These are phyloP conservation scores for Candida manassasensis DNA, from an alignment of 805 yeast species.

Conservation along the genomic window DNA sequence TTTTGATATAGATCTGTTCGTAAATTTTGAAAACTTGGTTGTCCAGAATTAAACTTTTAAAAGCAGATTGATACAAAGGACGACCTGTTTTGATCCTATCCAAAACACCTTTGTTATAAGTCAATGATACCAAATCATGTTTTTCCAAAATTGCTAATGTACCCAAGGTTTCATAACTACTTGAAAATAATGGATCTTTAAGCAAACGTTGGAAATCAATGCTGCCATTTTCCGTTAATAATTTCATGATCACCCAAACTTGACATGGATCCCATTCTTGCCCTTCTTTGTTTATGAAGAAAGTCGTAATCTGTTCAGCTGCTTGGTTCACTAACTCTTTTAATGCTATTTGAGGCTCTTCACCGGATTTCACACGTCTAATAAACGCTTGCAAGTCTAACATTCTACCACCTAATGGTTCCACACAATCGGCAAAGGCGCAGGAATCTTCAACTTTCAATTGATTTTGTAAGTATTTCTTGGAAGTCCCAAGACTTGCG, in stretches of 20 bases:
- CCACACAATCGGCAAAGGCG: constrained; percentile 52
- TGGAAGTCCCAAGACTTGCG: constrained; percentile 70
- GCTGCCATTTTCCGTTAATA: constrained; percentile 46
- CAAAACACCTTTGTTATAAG: constrained; percentile 74
- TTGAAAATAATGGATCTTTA: constrained; percentile 55
- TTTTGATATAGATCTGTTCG: constrained; percentile 57
- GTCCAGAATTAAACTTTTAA: constrained; percentile 58
- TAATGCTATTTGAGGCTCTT: constrained; percentile 70
- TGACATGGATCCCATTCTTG: constrained; percentile 63
- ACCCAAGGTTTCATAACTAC: constrained; percentile 40
- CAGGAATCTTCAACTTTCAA: constrained; percentile 29
- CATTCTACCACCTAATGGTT: constrained; percentile 92
- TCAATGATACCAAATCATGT: constrained; percentile 66
- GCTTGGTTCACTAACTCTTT: constrained; percentile 79
- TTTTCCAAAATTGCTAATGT: constrained; percentile 71
- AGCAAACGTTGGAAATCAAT: constrained; percentile 50
- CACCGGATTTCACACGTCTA: constrained; percentile 86
- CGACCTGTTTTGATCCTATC: constrained; percentile 69
- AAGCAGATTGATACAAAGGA: constrained; percentile 81
- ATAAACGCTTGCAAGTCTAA: constrained; percentile 86
- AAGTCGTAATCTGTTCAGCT: constrained; percentile 81
- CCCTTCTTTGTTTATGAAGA: constrained; percentile 45
- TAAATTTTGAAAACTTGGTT: constrained; percentile 50
- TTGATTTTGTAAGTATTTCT: constrained; percentile 60
- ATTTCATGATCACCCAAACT: constrained; percentile 78